phyloP scores from a whole-genome alignment of 2,329 filamentous ascomycete species.

The Aspergillus calidoustus region DNA sequence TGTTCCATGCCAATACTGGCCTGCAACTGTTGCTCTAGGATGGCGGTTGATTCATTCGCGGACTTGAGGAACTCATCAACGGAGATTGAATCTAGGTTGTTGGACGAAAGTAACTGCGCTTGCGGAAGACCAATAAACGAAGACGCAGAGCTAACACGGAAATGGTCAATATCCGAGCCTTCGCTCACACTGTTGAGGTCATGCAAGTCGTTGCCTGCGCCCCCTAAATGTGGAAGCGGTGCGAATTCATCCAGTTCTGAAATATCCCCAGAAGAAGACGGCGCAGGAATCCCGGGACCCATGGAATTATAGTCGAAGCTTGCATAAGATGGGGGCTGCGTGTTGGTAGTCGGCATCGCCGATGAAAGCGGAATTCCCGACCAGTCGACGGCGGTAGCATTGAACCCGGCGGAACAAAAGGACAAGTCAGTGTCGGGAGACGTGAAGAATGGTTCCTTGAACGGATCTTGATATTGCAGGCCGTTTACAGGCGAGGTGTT shows the following conservation, averaged over 20 bases:
- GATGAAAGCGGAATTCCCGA: slow-evolving; percentile 51
- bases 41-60: slow-evolving; percentile 46
- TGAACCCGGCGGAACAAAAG: slow-evolving; percentile 44
- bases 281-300: slow-evolving; percentile 44
- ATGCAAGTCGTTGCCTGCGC: slow-evolving; percentile 37
- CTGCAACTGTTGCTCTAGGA: slow-evolving; percentile 46
- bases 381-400: slow-evolving; percentile 53
- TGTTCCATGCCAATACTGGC: slow-evolving; percentile 42
- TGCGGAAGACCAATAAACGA: slow-evolving; percentile 49
- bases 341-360: slow-evolving; percentile 44
- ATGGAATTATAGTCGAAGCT: slow-evolving; percentile 51
- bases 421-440: slow-evolving; percentile 49
- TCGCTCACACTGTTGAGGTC: slow-evolving; percentile 49
- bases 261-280: slow-evolving; percentile 54
- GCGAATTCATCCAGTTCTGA: slow-evolving; percentile 54
- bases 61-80: slow-evolving; percentile 52
- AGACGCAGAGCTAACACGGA: slow-evolving; percentile 48
- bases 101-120: slow-evolving; percentile 45
- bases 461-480: slow-evolving; percentile 44
- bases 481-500: slow-evolving; percentile 38
- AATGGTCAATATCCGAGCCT: slow-evolving; percentile 46
- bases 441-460: slow-evolving; percentile 47
- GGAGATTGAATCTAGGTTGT: slow-evolving; percentile 46
- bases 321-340: slow-evolving; percentile 51
- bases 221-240: slow-evolving; percentile 36